Percentiles rank a stretch among this genome's conserved stretches.
Evolutionary conservation across 2,329 filamentous ascomycete species (phyloP).

Genomic region (Aspergillus puulaauensis): DNA sequence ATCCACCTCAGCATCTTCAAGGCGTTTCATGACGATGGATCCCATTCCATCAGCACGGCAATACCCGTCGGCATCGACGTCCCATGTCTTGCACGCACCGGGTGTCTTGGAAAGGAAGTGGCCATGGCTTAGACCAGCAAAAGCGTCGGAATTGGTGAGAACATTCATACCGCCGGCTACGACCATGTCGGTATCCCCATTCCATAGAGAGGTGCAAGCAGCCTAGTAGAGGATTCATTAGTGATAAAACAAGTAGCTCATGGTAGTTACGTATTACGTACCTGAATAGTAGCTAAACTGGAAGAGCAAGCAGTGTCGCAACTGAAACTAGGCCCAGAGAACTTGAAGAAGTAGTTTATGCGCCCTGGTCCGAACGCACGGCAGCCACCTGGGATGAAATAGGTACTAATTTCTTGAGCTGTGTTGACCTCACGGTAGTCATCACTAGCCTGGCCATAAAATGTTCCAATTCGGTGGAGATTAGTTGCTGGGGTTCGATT

Average conservation of each 20-base stretch:
- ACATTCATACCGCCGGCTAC: conserved; percentile 73
- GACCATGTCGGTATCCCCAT: conserved; percentile 74
- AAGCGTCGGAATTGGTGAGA: conserved; percentile 76
- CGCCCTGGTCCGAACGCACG: conserved; percentile 62
- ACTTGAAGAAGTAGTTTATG: conserved; percentile 76
- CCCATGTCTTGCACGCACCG: conserved; percentile 52
- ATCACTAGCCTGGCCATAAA: conserved; percentile 71
- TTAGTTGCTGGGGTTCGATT: conserved; percentile 67
- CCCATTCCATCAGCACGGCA: conserved; percentile 54
- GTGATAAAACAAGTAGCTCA: not conserved
- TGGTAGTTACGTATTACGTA: conserved; percentile 27
- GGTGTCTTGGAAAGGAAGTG: conserved; percentile 28
- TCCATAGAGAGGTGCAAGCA: conserved; percentile 69
- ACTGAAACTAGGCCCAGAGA: conserved; percentile 68
- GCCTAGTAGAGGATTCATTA: not conserved
- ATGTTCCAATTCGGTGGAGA: conserved; percentile 64
- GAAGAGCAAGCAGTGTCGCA: conserved; percentile 77
- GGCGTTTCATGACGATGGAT: conserved; percentile 51
- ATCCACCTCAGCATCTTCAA: conserved; percentile 52
- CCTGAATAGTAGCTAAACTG: conserved; percentile 67
- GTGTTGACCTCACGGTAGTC: conserved; percentile 68
- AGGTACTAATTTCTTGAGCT: conserved; percentile 66
- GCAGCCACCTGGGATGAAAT: conserved; percentile 64
- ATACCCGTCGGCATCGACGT: conserved; percentile 53
- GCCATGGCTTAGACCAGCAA: conserved; percentile 65